These are phyloP conservation scores for Tricholoma matsutake DNA, from an alignment of 768 basidiomycete genomes.

Conservation along the genomic window DNA sequence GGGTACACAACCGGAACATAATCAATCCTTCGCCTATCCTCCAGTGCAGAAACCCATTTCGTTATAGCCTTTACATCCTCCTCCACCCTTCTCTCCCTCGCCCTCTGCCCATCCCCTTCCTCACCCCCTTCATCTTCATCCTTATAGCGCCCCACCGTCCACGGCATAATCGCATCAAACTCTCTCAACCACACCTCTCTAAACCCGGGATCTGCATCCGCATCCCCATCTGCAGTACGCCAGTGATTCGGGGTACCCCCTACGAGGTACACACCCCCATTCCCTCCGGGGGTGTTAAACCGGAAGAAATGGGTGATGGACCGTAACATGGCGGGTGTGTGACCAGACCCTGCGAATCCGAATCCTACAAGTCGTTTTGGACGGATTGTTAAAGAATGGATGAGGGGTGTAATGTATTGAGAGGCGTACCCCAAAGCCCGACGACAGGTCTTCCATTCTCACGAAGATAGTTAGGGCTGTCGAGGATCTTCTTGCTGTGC, in stretches of 20 bases:
- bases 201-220: conserved; percentile 65
- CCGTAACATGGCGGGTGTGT: conserved; percentile 59
- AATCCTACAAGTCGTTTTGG: conserved; percentile 44
- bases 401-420: background rate
- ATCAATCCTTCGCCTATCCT: conserved; percentile 50
- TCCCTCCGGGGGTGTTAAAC: conserved; percentile 47
- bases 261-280: conserved; percentile 65
- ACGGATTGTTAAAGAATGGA: background rate
- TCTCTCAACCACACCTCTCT: conserved; percentile 69
- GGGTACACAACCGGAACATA: conserved; percentile 85
- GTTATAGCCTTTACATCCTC: conserved; percentile 61
- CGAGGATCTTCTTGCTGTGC: conserved; percentile 54
- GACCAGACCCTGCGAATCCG: conserved; percentile 59
- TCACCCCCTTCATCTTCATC: conserved; percentile 58
- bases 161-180: conserved; percentile 79
- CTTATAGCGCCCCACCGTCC: conserved; percentile 74
- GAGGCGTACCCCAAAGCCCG: conserved; percentile 60
- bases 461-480: conserved; percentile 69
- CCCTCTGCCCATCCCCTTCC: conserved; percentile 75
- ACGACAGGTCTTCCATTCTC: conserved; percentile 72
- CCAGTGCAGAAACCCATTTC: conserved; percentile 42
- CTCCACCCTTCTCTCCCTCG: conserved; percentile 59
- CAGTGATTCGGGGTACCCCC: conserved; percentile 72
- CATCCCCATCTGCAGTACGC: conserved; percentile 69
- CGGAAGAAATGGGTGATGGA: conserved; percentile 56